Base-by-base conservation (phyloP, 345 rosid species). In the Psidium guajava region DNA sequence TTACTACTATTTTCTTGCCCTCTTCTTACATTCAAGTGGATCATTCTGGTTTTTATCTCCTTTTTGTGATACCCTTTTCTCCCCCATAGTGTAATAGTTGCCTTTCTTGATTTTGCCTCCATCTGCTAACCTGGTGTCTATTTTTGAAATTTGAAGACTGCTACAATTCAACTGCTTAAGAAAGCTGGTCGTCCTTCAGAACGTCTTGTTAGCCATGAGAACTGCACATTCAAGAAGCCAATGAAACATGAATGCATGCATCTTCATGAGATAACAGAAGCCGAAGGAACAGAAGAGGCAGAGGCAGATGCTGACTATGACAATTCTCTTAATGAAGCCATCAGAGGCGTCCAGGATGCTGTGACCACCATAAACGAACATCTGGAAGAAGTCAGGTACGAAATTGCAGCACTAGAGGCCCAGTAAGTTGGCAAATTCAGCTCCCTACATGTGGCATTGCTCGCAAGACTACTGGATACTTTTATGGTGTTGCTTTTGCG, bases 301-400 rank as follows among this genome's bases (percentile, higher is more conserved):
- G 98, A 97, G 85, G 97, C 96, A 6, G 96, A 95, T 89, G 97
- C 98, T 5, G 95, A 93, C 88, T 94, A 88, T 73, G 98, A 95
- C 83, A 94, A 94, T 87, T 97, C 94, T 82, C 89, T 95, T 25
- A 96, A 94, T 81, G 97, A 94, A 92, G 98, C 99, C 82, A 95
- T 96, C 83, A 91, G 94, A 93, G 96, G 96, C 4, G 93, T 94
- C 86, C 98, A 96, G 89, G 98, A 93, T 56, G 93, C 95, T 52
- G 97, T 96, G 47, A 94, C 94, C 83, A 84, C 92, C 87, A 96
- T 96, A 85, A 96, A 94, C 50, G 98, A 96, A 86, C 92, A 93
- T 89, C 59, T 94, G 85, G 98, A 96, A 89, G 97, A 95, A 85
- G 90, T 95, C 44, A 88, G 93, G 88, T 95, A 95, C 82, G 99